Base-by-base conservation (phyloP, 2,329 filamentous ascomycete genomes). In the Penicillium occitanis region DNA sequence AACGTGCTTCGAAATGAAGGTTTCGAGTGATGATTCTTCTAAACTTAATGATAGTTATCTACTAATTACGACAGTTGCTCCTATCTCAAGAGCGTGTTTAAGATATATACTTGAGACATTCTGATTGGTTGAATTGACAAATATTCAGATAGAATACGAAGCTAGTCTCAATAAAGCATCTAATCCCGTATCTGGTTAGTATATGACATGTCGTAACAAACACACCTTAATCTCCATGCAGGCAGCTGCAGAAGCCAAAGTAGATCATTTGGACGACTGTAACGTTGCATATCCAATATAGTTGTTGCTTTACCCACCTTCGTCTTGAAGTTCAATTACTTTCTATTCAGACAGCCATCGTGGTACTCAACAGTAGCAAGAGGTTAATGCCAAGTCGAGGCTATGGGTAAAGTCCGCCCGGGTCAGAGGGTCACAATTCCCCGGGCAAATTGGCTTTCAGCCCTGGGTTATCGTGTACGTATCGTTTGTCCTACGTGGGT, bases 391-490 rank as follows among this genome's bases (percentile, higher is more conserved):
- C 50, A n/a, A 53, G 50, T 33, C 2, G 50, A 53, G 50, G 50
- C 25, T 14, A 53, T 33, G 25, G 50, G 50, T 33, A 53, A 53
- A 33, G 25, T 30, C 14, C 33, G 50, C 28, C 25, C 50, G 50
- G 50, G 50, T 53, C 14, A 10, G 33, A 17, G 50, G 48, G 28
- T 33, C 25, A 33, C 28, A 6, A 53, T 53, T 53, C 50, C 50
- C 50, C 50, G 50, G 50, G 50, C 50, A 53, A 53, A 53, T 53
- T 33, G 50, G 50, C 50, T 53, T 33, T 53, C 50, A 53, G 50
- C 50, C 50, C 50, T 53, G 50, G 50, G 50, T n/a, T 53, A 53
- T 53, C 28, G 50, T n/a, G 50, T n/a, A 53, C 50, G 28, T 53
- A 30, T 33, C 17, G 17, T 22, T 37, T 14, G 53, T 37, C 22